phyloP scores from a whole-genome alignment of 2,329 filamentous ascomycete genomes.

The Botryotinia calthae region DNA sequence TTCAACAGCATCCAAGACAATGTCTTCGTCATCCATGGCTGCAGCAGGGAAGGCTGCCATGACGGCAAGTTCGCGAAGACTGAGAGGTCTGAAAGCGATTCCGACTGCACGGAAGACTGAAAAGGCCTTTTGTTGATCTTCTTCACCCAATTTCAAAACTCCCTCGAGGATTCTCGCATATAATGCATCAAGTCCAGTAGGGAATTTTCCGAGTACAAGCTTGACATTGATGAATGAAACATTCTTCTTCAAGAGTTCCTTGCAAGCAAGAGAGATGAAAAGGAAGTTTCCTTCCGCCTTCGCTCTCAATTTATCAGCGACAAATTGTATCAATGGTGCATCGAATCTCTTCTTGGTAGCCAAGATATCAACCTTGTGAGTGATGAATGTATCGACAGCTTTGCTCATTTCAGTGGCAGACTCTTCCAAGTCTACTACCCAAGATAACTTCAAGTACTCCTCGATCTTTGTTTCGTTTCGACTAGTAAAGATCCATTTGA shows the following conservation, averaged over 20 bases:
- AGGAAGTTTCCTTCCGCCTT: constrained; percentile 18
- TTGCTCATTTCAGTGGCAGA: constrained; percentile 1
- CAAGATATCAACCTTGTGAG: constrained; percentile 9
- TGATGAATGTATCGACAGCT: constrained; percentile 13
- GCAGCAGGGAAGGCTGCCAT: constrained; percentile 17
- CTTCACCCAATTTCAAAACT: constrained; percentile 10
- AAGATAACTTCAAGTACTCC: constrained; percentile 18
- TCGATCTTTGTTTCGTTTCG: constrained; percentile 18
- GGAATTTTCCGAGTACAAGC: constrained; percentile 17
- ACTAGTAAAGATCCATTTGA: constrained; percentile 22
- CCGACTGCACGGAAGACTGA: constrained; percentile 19
- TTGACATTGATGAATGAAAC: constrained; percentile 19
- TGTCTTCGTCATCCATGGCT: constrained; percentile 16
- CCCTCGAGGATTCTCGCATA: constrained; percentile 19
- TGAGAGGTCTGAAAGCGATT: constrained; percentile 21
- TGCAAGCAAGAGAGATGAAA: constrained; percentile 20
- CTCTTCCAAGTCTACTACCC: constrained; percentile 17
- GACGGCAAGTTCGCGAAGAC: constrained; percentile 17
- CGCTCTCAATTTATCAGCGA: constrained; percentile 14
- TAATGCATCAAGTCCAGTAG: constrained; percentile 12
- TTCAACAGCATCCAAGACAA: constrained; percentile 13
- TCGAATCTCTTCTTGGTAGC: constrained; percentile 19
- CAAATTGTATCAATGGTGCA: constrained; percentile 14
- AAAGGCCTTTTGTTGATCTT: constrained; percentile 19
- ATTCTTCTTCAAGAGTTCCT: constrained; percentile 17